These are phyloP conservation scores for Colletotrichum magnum DNA, from an alignment of 2,329 filamentous ascomycete genomes.

Conservation along the genomic window DNA sequence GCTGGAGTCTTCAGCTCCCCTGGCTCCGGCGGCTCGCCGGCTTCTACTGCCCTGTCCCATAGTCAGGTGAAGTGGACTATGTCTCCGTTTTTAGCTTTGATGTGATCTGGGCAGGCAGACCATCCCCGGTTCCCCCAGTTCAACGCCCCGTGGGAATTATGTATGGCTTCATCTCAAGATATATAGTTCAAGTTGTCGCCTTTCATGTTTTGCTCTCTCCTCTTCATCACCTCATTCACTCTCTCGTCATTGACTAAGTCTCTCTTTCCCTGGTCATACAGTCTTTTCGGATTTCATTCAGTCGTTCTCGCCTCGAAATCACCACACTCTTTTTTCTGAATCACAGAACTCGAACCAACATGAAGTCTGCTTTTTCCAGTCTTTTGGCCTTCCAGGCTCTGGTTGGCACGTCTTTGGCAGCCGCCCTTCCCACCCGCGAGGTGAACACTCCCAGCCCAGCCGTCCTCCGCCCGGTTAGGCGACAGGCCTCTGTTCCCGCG, in stretches of 20 bases:
- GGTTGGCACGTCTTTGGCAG: constrained; percentile 8
- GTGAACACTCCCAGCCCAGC: not conserved
- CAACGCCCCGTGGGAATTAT: not conserved
- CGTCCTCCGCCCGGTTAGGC: constrained; percentile 33
- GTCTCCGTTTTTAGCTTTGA: not conserved
- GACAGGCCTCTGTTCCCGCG: constrained; percentile 10
- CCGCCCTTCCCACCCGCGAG: constrained; percentile 17
- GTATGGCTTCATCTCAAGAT: not conserved
- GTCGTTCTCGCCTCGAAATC: not conserved
- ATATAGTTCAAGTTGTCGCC: constrained; percentile 5
- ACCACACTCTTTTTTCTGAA: not conserved
- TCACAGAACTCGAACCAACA: not conserved
- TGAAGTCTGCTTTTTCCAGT: constrained; percentile 22
- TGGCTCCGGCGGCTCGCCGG: constrained; percentile 8
- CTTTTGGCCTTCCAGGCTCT: constrained; percentile 34
- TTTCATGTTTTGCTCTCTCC: not conserved
- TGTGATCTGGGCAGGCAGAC: not conserved
- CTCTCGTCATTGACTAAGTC: not conserved
- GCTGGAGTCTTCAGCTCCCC: not conserved
- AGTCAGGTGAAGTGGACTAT: constrained; percentile 15
- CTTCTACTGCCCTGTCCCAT: not conserved
- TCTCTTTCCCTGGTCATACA: not conserved
- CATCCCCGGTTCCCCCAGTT: not conserved
- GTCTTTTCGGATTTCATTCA: not conserved
- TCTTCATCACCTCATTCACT: not conserved